Conservation (phyloP, 345 rosid species). For the Rhodamnia rubescens region DNA sequence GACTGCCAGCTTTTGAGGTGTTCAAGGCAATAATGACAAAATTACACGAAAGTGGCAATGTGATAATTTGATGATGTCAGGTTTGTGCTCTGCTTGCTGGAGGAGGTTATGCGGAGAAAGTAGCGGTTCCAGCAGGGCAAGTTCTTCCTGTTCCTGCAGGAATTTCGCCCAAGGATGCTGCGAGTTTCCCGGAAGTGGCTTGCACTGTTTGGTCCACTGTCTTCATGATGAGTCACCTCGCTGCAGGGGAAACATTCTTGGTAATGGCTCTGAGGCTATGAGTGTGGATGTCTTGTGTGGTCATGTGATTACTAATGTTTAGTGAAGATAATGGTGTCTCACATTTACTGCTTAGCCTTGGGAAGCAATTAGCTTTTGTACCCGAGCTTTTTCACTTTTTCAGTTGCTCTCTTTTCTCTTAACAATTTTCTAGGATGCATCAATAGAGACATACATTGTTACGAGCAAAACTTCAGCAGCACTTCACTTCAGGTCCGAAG, state of each 20-base stretch:
- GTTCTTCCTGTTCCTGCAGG: conserved; percentile 52
- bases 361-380: not conserved
- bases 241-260: conserved; percentile 62
- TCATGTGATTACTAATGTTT: not conserved
- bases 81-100: conserved; percentile 90
- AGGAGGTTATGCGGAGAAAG: conserved; percentile 87
- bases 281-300: not conserved
- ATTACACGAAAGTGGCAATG: not conserved
- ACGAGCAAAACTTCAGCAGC: not conserved
- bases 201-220: conserved; percentile 90
- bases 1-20: not conserved
- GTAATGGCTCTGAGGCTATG: conserved; percentile 12
- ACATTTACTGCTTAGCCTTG: not conserved
- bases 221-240: conserved; percentile 60
- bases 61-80: conserved; percentile 9
- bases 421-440: not conserved
- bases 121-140: conserved; percentile 62
- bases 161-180: conserved; percentile 53
- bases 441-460: not conserved
- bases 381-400: not conserved
- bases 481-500: not conserved
- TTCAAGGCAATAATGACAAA: not conserved
- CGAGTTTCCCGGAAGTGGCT: conserved; percentile 75
- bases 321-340: not conserved
- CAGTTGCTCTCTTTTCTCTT: not conserved